Evolutionary conservation across 164 flowering plant genomes (phyloP).

Genomic region (Magnolia kwangsiensis): DNA sequence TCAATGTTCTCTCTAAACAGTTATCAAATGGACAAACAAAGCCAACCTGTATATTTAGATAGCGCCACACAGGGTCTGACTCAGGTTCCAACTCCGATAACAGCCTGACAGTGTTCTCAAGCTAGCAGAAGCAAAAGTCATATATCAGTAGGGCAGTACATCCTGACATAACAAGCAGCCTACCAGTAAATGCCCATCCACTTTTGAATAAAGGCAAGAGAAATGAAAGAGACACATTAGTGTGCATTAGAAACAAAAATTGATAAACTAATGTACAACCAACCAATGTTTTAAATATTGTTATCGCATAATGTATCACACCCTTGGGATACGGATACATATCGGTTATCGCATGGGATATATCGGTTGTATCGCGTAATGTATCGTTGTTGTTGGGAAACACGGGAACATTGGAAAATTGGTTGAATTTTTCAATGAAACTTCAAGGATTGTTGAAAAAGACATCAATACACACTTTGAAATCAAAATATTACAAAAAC

Average conservation of each 20-base stretch:
- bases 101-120: constrained; percentile 92
- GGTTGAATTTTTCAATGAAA: too few relatives aligned
- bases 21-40: neutral
- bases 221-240: neutral
- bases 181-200: neutral
- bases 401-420: too few relatives aligned
- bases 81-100: constrained; percentile 97
- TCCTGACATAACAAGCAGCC: neutral
- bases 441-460: too few relatives aligned
- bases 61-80: constrained; percentile 98
- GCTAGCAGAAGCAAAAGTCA: constrained; percentile 42
- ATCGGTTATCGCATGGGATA: too few relatives aligned
- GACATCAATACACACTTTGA: too few relatives aligned
- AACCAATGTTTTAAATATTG: too few relatives aligned
- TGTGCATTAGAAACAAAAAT: neutral
- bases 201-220: neutral
- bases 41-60: constrained; percentile 87
- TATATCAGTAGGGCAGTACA: constrained; percentile 6
- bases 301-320: too few relatives aligned
- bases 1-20: neutral
- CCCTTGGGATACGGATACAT: too few relatives aligned
- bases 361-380: too few relatives aligned
- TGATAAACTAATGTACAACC: neutral
- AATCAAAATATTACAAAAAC: too few relatives aligned
- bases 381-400: too few relatives aligned